phyloP scores from a whole-genome alignment of 306 rosid genomes.

The Ceratonia siliqua region DNA sequence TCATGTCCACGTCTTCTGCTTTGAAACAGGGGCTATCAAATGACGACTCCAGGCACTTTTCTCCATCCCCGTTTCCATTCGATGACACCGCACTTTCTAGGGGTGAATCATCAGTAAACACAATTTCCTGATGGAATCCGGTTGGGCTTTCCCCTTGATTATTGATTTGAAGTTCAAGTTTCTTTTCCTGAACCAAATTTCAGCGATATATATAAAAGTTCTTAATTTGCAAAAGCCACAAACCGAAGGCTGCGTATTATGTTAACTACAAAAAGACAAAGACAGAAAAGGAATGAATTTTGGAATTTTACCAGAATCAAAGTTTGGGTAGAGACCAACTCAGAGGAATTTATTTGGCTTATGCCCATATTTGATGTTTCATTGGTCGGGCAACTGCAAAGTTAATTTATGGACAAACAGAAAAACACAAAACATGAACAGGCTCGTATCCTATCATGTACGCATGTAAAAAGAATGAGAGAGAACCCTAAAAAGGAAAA shows the following conservation, averaged over 20 bases:
- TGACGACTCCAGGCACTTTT: background rate
- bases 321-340: slow-evolving; percentile 20
- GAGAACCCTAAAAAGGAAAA: background rate
- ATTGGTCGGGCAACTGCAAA: background rate
- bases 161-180: slow-evolving; percentile 11
- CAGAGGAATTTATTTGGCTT: slow-evolving; percentile 23
- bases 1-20: slow-evolving; percentile 28
- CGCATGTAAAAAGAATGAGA: slow-evolving; percentile 3
- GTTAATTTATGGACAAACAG: background rate
- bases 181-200: slow-evolving; percentile 39
- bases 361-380: background rate
- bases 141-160: background rate
- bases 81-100: slow-evolving; percentile 42
- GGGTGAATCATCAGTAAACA: slow-evolving; percentile 34
- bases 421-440: background rate
- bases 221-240: background rate
- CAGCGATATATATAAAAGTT: background rate
- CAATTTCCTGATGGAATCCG: slow-evolving; percentile 40
- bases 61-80: slow-evolving; percentile 14
- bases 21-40: background rate
- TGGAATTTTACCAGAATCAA: slow-evolving; percentile 40
- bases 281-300: background rate
- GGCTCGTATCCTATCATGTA: background rate
- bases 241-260: background rate
- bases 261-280: background rate